phyloP scores from a whole-genome alignment of 805 yeast genomes.

The Candida ipomoeae region DNA sequence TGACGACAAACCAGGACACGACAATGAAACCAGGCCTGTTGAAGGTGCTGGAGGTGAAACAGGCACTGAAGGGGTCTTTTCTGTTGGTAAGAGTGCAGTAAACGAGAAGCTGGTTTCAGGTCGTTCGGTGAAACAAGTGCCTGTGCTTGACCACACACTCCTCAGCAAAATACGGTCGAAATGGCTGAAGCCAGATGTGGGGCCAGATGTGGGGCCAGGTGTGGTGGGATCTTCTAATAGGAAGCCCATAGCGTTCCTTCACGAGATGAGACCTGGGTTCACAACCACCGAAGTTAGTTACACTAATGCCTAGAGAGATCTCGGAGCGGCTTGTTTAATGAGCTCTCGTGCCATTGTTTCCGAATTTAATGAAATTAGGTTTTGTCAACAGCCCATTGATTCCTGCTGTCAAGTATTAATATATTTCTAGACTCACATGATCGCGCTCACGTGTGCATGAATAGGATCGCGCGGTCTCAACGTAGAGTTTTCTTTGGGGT shows the following conservation, averaged over 20 bases:
- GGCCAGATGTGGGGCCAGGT: neutral
- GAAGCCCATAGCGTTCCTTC: slow-evolving; percentile 9
- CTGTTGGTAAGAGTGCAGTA: neutral
- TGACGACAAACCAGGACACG: neutral
- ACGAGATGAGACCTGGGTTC: slow-evolving; percentile 11
- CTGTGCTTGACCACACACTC: slow-evolving; percentile 5
- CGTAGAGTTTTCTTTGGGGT: neutral
- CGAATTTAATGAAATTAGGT: neutral
- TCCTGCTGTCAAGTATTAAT: neutral
- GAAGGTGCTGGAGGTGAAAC: neutral
- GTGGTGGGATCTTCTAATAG: neutral
- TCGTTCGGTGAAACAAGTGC: neutral
- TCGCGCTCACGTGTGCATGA: neutral
- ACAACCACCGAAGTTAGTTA: slow-evolving; percentile 12
- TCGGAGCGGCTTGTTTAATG: too few species aligned
- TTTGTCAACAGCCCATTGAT: neutral
- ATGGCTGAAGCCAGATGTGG: slow-evolving; percentile 7
- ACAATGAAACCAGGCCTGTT: neutral
- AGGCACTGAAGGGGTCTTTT: neutral
- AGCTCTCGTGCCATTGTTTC: too few species aligned
- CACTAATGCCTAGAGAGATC: neutral
- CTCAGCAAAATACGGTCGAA: slow-evolving; percentile 9
- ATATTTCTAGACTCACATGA: neutral
- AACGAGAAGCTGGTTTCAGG: neutral
- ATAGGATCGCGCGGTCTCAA: neutral